Percentiles rank a stretch among this genome's conserved stretches.
These are phyloP conservation scores for Ceratocystis lukuohia DNA, from an alignment of 2,329 filamentous ascomycete species.

Conservation along the genomic window DNA sequence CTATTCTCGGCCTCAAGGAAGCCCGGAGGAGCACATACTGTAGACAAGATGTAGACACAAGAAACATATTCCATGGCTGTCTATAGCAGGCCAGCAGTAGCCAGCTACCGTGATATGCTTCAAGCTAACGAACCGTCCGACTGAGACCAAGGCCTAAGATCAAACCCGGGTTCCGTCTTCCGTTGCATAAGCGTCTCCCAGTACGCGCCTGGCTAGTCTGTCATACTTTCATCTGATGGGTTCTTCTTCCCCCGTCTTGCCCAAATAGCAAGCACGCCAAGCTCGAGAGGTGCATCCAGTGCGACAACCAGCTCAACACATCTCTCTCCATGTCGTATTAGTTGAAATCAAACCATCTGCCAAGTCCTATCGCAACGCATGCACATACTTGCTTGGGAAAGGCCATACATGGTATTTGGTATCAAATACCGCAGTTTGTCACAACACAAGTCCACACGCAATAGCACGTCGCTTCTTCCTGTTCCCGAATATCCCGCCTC, in stretches of 20 bases:
- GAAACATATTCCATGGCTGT: no score
- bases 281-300: background rate
- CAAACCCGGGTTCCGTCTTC: background rate
- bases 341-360: background rate
- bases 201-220: background rate
- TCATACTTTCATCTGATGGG: background rate
- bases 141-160: background rate
- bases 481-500: background rate
- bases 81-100: background rate
- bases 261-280: background rate
- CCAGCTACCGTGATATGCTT: background rate
- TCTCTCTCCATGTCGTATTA: background rate
- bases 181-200: background rate
- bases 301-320: background rate
- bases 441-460: background rate
- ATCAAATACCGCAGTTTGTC: background rate
- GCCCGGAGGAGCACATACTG: background rate
- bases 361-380: background rate
- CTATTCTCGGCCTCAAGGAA: background rate
- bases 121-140: background rate
- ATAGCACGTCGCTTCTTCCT: background rate
- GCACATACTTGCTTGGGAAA: background rate
- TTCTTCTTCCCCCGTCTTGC: background rate
- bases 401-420: no score
- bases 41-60: background rate